Percentiles rank a stretch among this genome's conserved stretches.
phyloP scores from a whole-genome alignment of 371 early-diverging fungal species.

The Gilbertella persicaria region DNA sequence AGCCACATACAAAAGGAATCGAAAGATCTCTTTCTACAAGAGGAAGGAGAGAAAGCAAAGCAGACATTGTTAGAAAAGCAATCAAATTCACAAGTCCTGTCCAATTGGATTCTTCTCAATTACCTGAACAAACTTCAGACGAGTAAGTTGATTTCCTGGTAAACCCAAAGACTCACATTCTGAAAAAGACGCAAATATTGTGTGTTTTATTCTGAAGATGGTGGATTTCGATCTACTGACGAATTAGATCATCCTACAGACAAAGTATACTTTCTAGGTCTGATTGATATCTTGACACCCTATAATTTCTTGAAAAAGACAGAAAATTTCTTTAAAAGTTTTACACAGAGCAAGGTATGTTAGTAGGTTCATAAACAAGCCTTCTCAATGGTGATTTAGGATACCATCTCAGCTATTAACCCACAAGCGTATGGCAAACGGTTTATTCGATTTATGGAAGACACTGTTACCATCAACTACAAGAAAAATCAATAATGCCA shows the following conservation, averaged over 20 bases:
- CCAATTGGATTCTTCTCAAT: constrained; percentile 57
- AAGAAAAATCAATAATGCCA: constrained; percentile 3
- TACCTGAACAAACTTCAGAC: constrained; percentile 46
- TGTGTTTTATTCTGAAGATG: constrained; percentile 87
- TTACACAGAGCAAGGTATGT: constrained; percentile 71
- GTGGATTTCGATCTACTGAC: constrained; percentile 85
- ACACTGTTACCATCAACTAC: constrained; percentile 7
- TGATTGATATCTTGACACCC: constrained; percentile 95
- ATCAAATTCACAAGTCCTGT: constrained; percentile 75
- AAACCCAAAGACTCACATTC: not conserved
- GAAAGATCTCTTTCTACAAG: constrained; percentile 42
- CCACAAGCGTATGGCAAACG: constrained; percentile 83
- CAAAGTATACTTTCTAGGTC: constrained; percentile 88
- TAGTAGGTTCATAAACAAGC: too few species aligned
- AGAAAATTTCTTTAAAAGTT: constrained; percentile 85
- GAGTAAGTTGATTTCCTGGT: not conserved
- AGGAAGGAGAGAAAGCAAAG: constrained; percentile 64
- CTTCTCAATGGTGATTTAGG: constrained; percentile 22
- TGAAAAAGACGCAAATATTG: constrained; percentile 60
- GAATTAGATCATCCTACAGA: constrained; percentile 61
- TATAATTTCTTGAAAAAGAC: constrained; percentile 83
- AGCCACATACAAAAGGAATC: constrained; percentile 58
- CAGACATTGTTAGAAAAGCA: constrained; percentile 70
- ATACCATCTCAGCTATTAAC: constrained; percentile 85
- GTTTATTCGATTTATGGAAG: constrained; percentile 82